Percentiles rank a stretch among this genome's conserved stretches.
Conservation (phyloP, 1,139 yeast genomes). For the Magnusiomyces suaveolens region DNA sequence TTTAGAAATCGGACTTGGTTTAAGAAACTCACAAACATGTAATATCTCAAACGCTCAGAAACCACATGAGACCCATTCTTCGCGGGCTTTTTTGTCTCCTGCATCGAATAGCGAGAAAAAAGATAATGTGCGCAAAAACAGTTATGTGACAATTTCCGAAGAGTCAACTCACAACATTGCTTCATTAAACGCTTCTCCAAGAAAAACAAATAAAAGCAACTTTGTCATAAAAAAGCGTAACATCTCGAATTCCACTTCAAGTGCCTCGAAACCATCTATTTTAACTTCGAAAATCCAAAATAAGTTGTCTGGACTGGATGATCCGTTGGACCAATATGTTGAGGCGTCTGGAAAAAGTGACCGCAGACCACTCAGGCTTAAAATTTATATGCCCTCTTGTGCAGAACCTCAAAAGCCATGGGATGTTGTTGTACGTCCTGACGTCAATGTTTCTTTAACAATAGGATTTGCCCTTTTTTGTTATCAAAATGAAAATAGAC, state of each 20-base stretch:
- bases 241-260: not conserved
- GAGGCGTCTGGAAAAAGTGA: constrained; percentile 35
- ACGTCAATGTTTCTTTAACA: constrained; percentile 35
- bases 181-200: not conserved
- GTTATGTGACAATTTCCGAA: not conserved
- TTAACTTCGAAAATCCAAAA: constrained; percentile 28
- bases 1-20: constrained; percentile 14
- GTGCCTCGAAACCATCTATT: constrained; percentile 14
- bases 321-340: constrained; percentile 36
- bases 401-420: constrained; percentile 29
- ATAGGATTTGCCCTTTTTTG: constrained; percentile 36
- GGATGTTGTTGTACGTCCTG: constrained; percentile 33
- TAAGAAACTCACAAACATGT: constrained; percentile 5
- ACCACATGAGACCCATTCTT: not conserved
- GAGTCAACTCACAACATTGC: not conserved
- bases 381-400: constrained; percentile 34
- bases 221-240: constrained; percentile 10
- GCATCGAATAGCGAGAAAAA: not conserved
- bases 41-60: not conserved
- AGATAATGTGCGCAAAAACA: not conserved
- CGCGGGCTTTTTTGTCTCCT: not conserved
- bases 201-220: not conserved
- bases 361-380: constrained; percentile 30
- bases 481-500: constrained; percentile 24
- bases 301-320: constrained; percentile 26